phyloP scores from a whole-genome alignment of 2,329 filamentous ascomycete genomes.

The Cladosporium sp. region DNA sequence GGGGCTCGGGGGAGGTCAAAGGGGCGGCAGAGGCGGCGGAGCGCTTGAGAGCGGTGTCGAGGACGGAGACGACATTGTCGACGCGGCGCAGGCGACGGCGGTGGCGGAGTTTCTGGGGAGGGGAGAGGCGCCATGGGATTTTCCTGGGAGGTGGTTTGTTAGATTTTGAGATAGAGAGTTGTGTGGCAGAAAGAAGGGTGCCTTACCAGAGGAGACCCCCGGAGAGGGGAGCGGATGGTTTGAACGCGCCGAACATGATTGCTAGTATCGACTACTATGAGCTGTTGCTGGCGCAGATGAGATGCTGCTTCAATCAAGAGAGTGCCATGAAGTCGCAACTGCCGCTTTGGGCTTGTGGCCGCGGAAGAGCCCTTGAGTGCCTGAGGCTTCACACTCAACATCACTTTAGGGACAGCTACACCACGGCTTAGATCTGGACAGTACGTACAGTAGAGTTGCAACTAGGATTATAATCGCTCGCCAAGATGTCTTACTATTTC shows the following conservation, averaged over 20 bases:
- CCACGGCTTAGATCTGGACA: background rate
- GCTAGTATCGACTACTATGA: conserved; percentile 11
- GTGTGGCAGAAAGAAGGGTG: too few species aligned
- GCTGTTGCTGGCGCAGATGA: too few species aligned
- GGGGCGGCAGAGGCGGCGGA: conserved; percentile 40
- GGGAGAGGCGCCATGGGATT: conserved; percentile 92
- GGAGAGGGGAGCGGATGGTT: conserved; percentile 69
- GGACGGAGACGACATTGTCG: conserved; percentile 78
- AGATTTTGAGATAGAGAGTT: conserved; percentile 14
- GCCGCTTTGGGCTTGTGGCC: conserved; percentile 9
- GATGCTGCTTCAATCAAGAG: too few species aligned
- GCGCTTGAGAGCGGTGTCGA: conserved; percentile 68
- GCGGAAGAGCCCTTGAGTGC: conserved; percentile 21
- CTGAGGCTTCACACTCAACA: background rate
- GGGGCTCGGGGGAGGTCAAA: background rate
- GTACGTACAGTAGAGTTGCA: background rate
- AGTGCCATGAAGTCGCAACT: conserved; percentile 11
- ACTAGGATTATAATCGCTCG: background rate
- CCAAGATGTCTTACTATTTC: conserved; percentile 93
- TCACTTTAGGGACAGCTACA: conserved; percentile 9
- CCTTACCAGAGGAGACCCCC: conserved; percentile 78
- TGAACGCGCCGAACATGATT: conserved; percentile 80
- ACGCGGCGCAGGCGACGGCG: conserved; percentile 78
- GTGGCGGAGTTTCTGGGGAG: conserved; percentile 85
- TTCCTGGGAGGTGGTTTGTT: conserved; percentile 57